These are phyloP conservation scores for Hyphodiscus sp. DNA, from an alignment of 2,329 filamentous ascomycete species.

Conservation along the genomic window DNA sequence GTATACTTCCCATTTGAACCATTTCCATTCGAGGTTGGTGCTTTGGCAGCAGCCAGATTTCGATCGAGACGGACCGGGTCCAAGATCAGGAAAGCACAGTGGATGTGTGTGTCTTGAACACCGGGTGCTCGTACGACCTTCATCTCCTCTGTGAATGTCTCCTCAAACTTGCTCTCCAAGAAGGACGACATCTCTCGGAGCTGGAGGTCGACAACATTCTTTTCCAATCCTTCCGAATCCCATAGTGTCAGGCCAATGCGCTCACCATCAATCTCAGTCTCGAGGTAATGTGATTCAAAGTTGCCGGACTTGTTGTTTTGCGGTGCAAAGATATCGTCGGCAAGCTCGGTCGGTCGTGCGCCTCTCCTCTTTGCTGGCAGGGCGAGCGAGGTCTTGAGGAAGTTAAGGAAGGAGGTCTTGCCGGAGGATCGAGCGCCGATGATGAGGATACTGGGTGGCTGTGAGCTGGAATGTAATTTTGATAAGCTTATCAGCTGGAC, in stretches of 20 bases:
- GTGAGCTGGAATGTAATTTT: constrained; percentile 9
- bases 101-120: constrained; percentile 92
- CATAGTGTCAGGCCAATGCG: constrained; percentile 88
- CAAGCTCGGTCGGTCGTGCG: constrained; percentile 29
- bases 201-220: constrained; percentile 90
- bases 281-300: constrained; percentile 83
- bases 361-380: constrained; percentile 71
- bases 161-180: constrained; percentile 96
- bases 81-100: constrained; percentile 87
- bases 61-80: constrained; percentile 81
- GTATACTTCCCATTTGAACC: constrained; percentile 43
- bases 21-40: constrained; percentile 42
- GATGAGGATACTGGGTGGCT: constrained; percentile 67
- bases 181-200: constrained; percentile 86
- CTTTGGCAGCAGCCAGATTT: constrained; percentile 66
- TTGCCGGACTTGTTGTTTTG: constrained; percentile 41
- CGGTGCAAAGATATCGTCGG: constrained; percentile 48
- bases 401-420: constrained; percentile 96
- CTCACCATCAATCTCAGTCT: constrained; percentile 90
- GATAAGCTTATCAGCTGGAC: constrained; percentile 32
- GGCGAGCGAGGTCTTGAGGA: constrained; percentile 80
- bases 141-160: constrained; percentile 95
- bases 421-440: constrained; percentile 82
- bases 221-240: constrained; percentile 94
- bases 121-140: constrained; percentile 92